phyloP scores from a whole-genome alignment of 2,329 filamentous ascomycete species.

The Paradendryphiella salina region DNA sequence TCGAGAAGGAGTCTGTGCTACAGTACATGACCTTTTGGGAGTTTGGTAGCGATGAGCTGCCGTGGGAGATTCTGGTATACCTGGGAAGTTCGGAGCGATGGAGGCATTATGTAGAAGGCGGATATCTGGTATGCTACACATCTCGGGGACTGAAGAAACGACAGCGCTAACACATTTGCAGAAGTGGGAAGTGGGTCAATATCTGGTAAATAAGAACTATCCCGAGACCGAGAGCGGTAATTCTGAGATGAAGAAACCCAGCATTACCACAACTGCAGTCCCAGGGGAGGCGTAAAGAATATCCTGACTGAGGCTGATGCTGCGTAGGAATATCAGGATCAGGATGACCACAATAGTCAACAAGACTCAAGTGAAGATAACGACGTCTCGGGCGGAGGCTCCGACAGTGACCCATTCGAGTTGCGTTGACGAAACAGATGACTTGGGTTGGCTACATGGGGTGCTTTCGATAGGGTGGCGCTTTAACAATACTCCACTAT shows the following conservation, averaged over 20 bases:
- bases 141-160: not conserved
- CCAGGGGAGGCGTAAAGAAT: not conserved
- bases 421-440: constrained; percentile 1
- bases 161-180: constrained; percentile 1
- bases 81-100: constrained; percentile 19
- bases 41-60: constrained; percentile 19
- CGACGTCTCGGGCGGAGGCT: not conserved
- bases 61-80: constrained; percentile 23
- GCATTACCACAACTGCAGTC: constrained; percentile 8
- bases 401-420: not conserved
- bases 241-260: constrained; percentile 4
- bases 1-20: constrained; percentile 6
- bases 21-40: constrained; percentile 26
- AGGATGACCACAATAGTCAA: not conserved
- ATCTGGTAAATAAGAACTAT: constrained; percentile 16
- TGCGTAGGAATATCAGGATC: constrained; percentile 3
- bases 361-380: not conserved
- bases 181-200: constrained; percentile 20
- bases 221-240: constrained; percentile 9
- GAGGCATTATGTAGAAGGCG: constrained; percentile 19
- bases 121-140: constrained; percentile 8
- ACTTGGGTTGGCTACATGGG: not conserved
- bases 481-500: constrained; percentile 6
- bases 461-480: not conserved
- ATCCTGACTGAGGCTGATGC: constrained; percentile 6